phyloP scores from a whole-genome alignment of 345 rosid genomes.

The Populus pruinosa region DNA sequence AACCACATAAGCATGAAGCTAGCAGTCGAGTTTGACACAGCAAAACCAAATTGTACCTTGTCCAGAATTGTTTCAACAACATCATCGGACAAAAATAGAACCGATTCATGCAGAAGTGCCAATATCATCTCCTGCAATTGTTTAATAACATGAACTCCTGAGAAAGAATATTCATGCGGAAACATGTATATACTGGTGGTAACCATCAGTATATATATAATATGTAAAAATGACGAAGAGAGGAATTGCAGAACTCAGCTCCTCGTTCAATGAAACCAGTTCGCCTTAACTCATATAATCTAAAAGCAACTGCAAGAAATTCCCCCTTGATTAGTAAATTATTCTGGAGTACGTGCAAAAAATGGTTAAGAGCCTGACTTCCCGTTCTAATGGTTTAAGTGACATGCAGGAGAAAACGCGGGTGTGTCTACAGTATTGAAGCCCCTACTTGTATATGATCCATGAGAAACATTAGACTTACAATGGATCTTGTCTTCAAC shows the following conservation, averaged over 20 bases:
- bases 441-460: neutral
- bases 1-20: conserved; percentile 1
- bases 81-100: conserved; percentile 63
- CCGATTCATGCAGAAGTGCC: conserved; percentile 86
- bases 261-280: conserved; percentile 92
- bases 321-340: neutral
- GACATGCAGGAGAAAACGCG: neutral
- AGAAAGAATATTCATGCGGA: neutral
- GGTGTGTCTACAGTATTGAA: neutral
- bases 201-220: neutral
- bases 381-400: too few relatives aligned
- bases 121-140: conserved; percentile 88
- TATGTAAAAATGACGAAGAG: neutral
- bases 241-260: conserved; percentile 44
- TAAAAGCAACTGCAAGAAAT: conserved; percentile 73
- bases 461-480: neutral
- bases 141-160: neutral
- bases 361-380: too few relatives aligned
- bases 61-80: conserved; percentile 65
- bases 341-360: neutral
- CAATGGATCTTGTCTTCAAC: conserved; percentile 50
- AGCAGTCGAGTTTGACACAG: neutral
- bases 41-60: conserved; percentile 40
- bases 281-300: conserved; percentile 69
- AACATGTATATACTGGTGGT: neutral